Evolutionary conservation across 108 stramenopile genomes (phyloP).

Genomic region (Skeletonema menzelii): DNA sequence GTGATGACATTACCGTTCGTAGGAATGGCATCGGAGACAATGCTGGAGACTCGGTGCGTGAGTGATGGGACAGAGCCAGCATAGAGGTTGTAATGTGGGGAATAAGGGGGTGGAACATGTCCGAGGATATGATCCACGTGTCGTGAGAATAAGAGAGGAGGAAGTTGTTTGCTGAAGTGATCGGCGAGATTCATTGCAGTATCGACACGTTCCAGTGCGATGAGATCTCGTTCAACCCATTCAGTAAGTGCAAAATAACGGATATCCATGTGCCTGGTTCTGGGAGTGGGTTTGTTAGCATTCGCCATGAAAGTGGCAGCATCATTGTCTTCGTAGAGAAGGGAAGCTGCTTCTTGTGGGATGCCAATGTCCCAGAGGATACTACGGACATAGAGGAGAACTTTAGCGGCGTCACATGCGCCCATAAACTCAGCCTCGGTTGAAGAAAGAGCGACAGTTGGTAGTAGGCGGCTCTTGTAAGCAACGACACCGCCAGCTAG

Average conservation of each 20-base stretch:
- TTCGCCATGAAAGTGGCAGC: too few species aligned
- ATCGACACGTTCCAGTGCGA: neutral
- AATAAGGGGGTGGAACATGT: slow-evolving; percentile 1
- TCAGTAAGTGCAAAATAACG: too few species aligned
- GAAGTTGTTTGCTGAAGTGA: neutral
- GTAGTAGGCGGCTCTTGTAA: slow-evolving; percentile 13
- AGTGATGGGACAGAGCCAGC: too few species aligned
- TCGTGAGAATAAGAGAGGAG: neutral
- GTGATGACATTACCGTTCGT: too few species aligned
- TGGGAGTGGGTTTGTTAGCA: too few species aligned
- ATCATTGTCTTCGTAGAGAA: too few species aligned
- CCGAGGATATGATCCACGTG: slow-evolving; percentile 8
- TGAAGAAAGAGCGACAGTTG: slow-evolving; percentile 10
- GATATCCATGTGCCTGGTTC: too few species aligned
- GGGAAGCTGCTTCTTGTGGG: slow-evolving; percentile 1
- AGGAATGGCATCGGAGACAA: too few species aligned
- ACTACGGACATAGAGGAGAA: slow-evolving; percentile 20
- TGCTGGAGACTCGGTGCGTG: too few species aligned
- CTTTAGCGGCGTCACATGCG: slow-evolving; percentile 25
- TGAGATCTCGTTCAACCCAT: slow-evolving; percentile 8
- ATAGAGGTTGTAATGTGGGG: neutral
- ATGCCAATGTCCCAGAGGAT: slow-evolving; percentile 39
- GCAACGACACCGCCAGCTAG: slow-evolving; percentile 37
- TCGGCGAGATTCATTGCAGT: neutral
- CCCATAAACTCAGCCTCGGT: slow-evolving; percentile 33